Percentiles rank a stretch among this genome's conserved stretches.
phyloP scores from a whole-genome alignment of 352 stramenopile species.

The Hyaloperonospora brassicae region DNA sequence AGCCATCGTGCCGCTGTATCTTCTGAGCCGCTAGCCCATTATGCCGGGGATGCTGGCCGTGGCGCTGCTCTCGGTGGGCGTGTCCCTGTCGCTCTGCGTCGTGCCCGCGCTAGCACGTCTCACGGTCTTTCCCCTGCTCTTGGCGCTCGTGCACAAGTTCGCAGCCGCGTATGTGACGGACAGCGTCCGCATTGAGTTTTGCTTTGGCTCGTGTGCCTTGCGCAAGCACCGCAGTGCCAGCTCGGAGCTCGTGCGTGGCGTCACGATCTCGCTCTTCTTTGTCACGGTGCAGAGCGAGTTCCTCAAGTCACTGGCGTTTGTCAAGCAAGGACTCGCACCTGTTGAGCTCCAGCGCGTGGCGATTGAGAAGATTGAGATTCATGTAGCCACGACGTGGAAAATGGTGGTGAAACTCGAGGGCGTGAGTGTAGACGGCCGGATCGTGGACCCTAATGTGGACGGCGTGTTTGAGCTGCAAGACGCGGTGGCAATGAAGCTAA shows the following conservation, averaged over 20 bases:
- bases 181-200: slow-evolving; percentile 43
- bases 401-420: slow-evolving; percentile 47
- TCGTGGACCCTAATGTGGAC: slow-evolving; percentile 37
- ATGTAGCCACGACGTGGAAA: slow-evolving; percentile 45
- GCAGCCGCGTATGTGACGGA: slow-evolving; percentile 42
- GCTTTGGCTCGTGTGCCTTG: slow-evolving; percentile 40
- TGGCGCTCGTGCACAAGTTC: slow-evolving; percentile 46
- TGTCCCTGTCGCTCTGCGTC: slow-evolving; percentile 57
- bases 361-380: slow-evolving; percentile 40
- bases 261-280: slow-evolving; percentile 48
- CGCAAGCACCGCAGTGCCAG: slow-evolving; percentile 12
- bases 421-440: slow-evolving; percentile 32
- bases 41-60: slow-evolving; percentile 42
- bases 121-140: slow-evolving; percentile 54
- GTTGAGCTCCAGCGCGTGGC: slow-evolving; percentile 30
- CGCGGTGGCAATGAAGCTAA: slow-evolving; percentile 48
- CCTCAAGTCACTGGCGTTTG: slow-evolving; percentile 47
- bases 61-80: slow-evolving; percentile 41
- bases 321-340: slow-evolving; percentile 47
- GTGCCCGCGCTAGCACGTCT: slow-evolving; percentile 44
- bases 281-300: slow-evolving; percentile 45
- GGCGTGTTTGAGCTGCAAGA: slow-evolving; percentile 42
- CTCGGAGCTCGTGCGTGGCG: slow-evolving; percentile 26
- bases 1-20: slow-evolving; percentile 27
- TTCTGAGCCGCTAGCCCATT: slow-evolving; percentile 26